These are phyloP conservation scores for Alternaria postmessia DNA, from an alignment of 2,329 filamentous ascomycete species.

Conservation along the genomic window DNA sequence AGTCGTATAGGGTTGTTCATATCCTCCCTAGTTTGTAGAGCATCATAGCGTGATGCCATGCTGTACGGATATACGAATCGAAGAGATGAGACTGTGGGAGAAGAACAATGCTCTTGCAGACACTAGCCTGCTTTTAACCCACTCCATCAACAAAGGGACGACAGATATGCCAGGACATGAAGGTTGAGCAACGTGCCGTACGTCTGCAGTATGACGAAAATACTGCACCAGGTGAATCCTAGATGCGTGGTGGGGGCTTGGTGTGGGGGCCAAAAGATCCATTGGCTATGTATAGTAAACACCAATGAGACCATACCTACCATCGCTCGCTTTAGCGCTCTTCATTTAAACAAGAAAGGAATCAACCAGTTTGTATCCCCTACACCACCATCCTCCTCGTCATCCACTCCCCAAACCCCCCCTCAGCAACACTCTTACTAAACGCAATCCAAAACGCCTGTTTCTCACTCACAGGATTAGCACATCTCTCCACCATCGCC, in stretches of 20 bases:
- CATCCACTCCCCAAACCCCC: conserved; percentile 64
- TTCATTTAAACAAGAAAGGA: no score
- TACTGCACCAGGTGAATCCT: background rate
- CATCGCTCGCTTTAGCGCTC: no score
- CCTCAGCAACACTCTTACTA: conserved; percentile 65
- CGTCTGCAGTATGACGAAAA: background rate
- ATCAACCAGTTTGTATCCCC: no score
- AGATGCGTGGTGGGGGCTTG: background rate
- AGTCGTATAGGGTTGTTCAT: no score
- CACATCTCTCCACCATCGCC: conserved; percentile 64
- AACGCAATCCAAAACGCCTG: conserved; percentile 68
- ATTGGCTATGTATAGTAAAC: no score
- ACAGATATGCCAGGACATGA: accelerated
- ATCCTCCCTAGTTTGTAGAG: background rate
- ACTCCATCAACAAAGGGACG: background rate
- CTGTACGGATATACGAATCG: background rate
- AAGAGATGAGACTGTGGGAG: background rate
- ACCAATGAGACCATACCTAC: no score
- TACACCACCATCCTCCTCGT: conserved; percentile 45
- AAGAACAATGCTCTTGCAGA: background rate
- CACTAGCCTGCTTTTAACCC: background rate
- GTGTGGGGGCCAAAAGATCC: no score
- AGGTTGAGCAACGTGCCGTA: background rate
- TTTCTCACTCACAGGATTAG: conserved; percentile 60
- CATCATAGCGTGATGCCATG: background rate